Evolutionary conservation across 2,329 filamentous ascomycete species (phyloP), one percentile per base, ranked within the genome.

Genomic region (Epichloe amarillans): DNA sequence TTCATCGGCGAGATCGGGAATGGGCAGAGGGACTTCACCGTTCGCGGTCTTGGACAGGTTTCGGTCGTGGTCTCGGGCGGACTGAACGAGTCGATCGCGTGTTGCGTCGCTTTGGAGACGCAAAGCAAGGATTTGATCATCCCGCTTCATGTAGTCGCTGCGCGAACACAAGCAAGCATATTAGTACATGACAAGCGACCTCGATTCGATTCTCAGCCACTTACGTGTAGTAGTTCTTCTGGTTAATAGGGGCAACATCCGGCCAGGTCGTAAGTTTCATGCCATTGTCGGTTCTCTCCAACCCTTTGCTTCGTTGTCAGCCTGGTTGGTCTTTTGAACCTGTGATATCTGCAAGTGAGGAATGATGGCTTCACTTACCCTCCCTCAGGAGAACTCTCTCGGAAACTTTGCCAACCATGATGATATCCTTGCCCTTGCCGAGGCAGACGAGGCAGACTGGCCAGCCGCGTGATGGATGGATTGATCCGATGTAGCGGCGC

Each of bases 191-290:
- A 6, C 47, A 10, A 30, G 30, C 30, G 30, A 26, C 30, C 15
- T 36, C 36, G 21, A 7, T 19, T 33, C 14, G 10, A 33, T 40
- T 11, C 7, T 11, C 3, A 30, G 6, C 15, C 11, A 17, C 82
- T 54, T 76, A 93, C 88, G 90, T 95, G 67, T 96, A 96, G 69
- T 98, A 98, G 68, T 98, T 98, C 73, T 98, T 98, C 68, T 98
- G 93, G 66, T 98, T 98, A 69, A 98, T 98, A 61, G 93, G 88
- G 42, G 80, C 77, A 52, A 95, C 83, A 63, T 93, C 85, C 10
- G 93, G 91, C 91, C 93, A 98, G 66, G 79, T 94, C 46, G 89
- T 87, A 64, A 93, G 80, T 64, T 90, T 93, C 84, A 98, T 91
- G 70, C 91, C 90, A 79, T 98, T 98, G 74, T 98, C 93, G 54